Base-by-base conservation (phyloP, 1,284 basidiomycete genomes). In the Tilletia walkeri region DNA sequence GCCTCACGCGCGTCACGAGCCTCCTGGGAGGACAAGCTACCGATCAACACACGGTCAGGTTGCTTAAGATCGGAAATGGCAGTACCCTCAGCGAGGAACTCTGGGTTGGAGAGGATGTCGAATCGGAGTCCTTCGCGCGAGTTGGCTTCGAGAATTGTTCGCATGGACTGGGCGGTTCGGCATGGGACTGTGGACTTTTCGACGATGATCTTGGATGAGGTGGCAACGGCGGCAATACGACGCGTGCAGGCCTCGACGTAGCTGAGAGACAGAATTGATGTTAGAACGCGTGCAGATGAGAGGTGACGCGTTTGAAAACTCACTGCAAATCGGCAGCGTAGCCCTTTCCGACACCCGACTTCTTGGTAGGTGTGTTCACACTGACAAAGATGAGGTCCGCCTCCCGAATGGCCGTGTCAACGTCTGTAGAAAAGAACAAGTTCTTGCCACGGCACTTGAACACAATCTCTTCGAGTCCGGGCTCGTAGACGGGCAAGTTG, bases 131-230 rank as follows among this genome's bases (percentile, higher is more conserved):
- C 90, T 68, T 91, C 90, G 84, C 91, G 93, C 48, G 94, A 95
- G 88, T 99, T 99, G 79, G 95, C 93, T 85, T 98, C 95, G 74
- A 99, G 90, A 84, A 99, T 97, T 71, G 93, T 95, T 80, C 95
- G 92, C 95, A 99, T 99, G 36, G 94, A 95, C 84, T 96, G 93
- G 72, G 95, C 95, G 9, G 95, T 99, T 75, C 95, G 90, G 86
- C 95, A 98, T 48, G 95, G 95, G 38, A 99, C 95, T 2, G 95
- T 99, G 20, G 95, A 99, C 86, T 99, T 99, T 84, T 99, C 96
- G 70, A 99, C 95, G 75, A 99, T 95, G 81, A 99, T 99, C 88
- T 99, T 99, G 84, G 90, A 92, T 6, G 92, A 89, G 48, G 87
- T 91, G 48, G 96, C 92, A 70, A 98, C 91, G 68, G 89, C 89